Percentiles rank a stretch among this genome's conserved stretches.
Evolutionary conservation across 306 rosid genomes (phyloP).

Genomic region (Clitoria ternatea): DNA sequence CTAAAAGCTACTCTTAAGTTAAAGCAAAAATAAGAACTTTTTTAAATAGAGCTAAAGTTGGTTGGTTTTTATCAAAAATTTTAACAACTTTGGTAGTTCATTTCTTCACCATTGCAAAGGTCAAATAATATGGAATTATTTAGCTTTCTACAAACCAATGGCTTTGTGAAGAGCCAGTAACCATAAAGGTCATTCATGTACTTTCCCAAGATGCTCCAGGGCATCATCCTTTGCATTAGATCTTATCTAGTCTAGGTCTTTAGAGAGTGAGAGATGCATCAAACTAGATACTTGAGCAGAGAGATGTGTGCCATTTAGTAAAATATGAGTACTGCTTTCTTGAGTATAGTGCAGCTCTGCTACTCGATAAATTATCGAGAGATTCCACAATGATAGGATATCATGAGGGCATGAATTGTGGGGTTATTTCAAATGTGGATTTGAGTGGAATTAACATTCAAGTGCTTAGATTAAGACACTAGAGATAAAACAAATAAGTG

Average conservation of each 20-base stretch:
- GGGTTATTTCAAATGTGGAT: not conserved
- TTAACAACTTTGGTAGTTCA: no score
- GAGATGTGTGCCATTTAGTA: not conserved
- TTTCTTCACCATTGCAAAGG: not conserved
- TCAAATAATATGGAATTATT: not conserved
- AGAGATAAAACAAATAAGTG: no score
- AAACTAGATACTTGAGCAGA: not conserved
- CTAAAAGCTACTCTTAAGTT: no score
- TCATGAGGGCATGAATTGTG: not conserved
- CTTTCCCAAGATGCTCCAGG: not conserved
- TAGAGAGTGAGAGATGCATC: not conserved
- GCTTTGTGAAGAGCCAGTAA: no score
- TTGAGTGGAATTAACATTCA: no score
- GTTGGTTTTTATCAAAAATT: no score
- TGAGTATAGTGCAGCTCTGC: not conserved
- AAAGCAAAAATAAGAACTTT: no score
- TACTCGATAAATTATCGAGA: not conserved
- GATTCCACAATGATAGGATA: not conserved
- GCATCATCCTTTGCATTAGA: not conserved
- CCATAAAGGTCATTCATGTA: not conserved
- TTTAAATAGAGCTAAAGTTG: no score
- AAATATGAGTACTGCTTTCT: not conserved
- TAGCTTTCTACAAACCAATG: no score
- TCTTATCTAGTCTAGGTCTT: not conserved
- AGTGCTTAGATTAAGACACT: not conserved